Evolutionary conservation across 108 stramenopile genomes (phyloP), one percentile per base, ranked within the genome.

Genomic region (Craspedostauros australis): DNA sequence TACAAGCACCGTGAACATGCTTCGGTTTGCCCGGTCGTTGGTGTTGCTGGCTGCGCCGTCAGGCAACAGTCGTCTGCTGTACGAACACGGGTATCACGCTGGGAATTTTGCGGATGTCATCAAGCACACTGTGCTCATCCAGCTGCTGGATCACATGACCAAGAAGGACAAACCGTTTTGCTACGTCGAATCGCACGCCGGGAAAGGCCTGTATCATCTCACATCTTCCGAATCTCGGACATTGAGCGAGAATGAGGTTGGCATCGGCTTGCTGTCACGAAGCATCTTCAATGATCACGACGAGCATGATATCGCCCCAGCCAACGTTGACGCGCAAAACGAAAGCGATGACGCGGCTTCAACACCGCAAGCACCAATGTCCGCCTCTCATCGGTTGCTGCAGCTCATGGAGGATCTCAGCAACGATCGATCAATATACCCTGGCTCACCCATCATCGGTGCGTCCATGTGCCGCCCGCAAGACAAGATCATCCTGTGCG

Each of bases 71-170:
- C 19, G 46, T 7, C 46, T 48, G 18, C 23, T 25, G 7, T 48
- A 48, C 22, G 23, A 48, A n/a, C 46, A 48, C n/a, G 46, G 23
- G 5, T 48, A 25, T 24, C 46, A 48, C 20, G 46, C 46, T 20
- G 46, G 46, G n/a, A 48, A 48, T 24, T 48, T 19, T 26, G 51
- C 51, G 20, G 51, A 52, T 52, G 51, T 52, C 6, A 15, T 52
- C 8, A 52, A 52, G 51, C 51, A 52, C 20, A 18, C 12, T 18
- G 21, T 39, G 5, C 36, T 52, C 4, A 39, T 52, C 8, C 5
- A 7, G 11, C 21, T 52, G 6, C 18, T 52, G 38, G 12, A 52
- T 12, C 36, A 21, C 18, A 52, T 52, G 51, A 5, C 7, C 7
- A 34, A 38, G 18, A 52, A 52, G 16, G 23, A 52, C 4, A 38